Percentiles rank a stretch among this genome's conserved stretches.
Conservation (phyloP, 371 early-diverging fungal genomes). For the Mucor indicus region DNA sequence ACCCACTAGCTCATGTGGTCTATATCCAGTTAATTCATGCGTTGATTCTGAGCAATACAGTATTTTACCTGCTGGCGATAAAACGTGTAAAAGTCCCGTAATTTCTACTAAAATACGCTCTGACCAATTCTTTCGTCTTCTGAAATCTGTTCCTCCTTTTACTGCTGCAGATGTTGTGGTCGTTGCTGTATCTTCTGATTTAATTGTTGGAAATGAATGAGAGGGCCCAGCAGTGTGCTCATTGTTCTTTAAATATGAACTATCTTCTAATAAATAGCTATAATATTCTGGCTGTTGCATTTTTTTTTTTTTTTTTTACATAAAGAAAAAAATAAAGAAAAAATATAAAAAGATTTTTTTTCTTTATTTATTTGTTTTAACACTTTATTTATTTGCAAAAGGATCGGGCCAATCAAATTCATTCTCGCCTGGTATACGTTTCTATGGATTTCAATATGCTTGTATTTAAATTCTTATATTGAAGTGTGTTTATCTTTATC, state of each 20-base stretch:
- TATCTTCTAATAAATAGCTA: constrained; percentile 6
- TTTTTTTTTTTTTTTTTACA: neutral
- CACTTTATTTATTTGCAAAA: too few species aligned
- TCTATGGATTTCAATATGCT: neutral
- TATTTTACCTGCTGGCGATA: constrained; percentile 53
- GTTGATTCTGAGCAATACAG: constrained; percentile 60
- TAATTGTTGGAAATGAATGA: neutral
- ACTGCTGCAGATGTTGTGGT: neutral
- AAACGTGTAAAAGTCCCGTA: constrained; percentile 60
- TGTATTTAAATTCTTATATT: constrained; percentile 2
- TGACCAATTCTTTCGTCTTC: constrained; percentile 52
- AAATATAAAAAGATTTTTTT: neutral
- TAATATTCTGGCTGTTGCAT: constrained; percentile 15
- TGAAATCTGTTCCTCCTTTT: constrained; percentile 40
- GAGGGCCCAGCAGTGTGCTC: too few species aligned
- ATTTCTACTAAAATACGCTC: constrained; percentile 58
- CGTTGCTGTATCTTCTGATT: neutral
- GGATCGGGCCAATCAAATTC: too few species aligned
- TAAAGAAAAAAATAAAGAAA: neutral
- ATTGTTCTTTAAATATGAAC: too few species aligned
- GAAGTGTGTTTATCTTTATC: constrained; percentile 11
- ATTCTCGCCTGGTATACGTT: neutral
- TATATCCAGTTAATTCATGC: constrained; percentile 51
- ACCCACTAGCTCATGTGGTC: constrained; percentile 58
- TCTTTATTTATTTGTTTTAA: too few species aligned